Percentiles rank a stretch among this genome's conserved stretches.
These are phyloP conservation scores for Trichophaea hybrida DNA, from an alignment of 2,329 filamentous ascomycete species.

Conservation along the genomic window DNA sequence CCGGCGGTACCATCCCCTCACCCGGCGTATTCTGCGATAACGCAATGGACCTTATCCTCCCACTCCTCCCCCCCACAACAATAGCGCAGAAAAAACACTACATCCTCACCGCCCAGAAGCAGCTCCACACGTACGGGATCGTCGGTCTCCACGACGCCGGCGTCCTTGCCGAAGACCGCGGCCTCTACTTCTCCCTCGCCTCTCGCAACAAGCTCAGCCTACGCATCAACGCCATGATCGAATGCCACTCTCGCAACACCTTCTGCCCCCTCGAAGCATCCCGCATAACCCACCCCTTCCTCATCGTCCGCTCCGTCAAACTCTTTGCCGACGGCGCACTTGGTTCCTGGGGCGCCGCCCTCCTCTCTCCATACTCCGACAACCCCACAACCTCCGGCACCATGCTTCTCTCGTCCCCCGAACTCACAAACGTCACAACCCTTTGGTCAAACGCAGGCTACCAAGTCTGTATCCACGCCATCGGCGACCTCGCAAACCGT, in stretches of 20 bases:
- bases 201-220: slow-evolving; percentile 43
- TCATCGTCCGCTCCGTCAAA: slow-evolving; percentile 51
- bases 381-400: slow-evolving; percentile 47
- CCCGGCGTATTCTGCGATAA: slow-evolving; percentile 61
- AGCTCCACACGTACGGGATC: slow-evolving; percentile 49
- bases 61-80: slow-evolving; percentile 44
- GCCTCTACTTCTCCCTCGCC: slow-evolving; percentile 41
- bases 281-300: slow-evolving; percentile 25
- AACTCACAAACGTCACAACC: slow-evolving; percentile 35
- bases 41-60: slow-evolving; percentile 48
- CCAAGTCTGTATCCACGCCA: slow-evolving; percentile 60
- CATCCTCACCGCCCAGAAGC: slow-evolving; percentile 45
- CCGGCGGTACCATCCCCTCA: slow-evolving; percentile 47
- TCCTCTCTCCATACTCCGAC: slow-evolving; percentile 57
- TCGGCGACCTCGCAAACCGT: slow-evolving; percentile 55
- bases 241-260: slow-evolving; percentile 49
- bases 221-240: slow-evolving; percentile 54
- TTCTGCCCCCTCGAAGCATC: slow-evolving; percentile 40
- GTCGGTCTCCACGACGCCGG: slow-evolving; percentile 58
- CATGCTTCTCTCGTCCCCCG: slow-evolving; percentile 41
- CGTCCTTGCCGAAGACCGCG: slow-evolving; percentile 40
- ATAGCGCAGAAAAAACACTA: slow-evolving; percentile 41
- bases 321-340: slow-evolving; percentile 57
- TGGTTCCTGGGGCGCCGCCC: slow-evolving; percentile 56
- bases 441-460: slow-evolving; percentile 48